Percentiles rank a stretch among this genome's conserved stretches.
Evolutionary conservation across 1,284 basidiomycete species (phyloP).

Genomic region (Marasmius tenuissimus): DNA sequence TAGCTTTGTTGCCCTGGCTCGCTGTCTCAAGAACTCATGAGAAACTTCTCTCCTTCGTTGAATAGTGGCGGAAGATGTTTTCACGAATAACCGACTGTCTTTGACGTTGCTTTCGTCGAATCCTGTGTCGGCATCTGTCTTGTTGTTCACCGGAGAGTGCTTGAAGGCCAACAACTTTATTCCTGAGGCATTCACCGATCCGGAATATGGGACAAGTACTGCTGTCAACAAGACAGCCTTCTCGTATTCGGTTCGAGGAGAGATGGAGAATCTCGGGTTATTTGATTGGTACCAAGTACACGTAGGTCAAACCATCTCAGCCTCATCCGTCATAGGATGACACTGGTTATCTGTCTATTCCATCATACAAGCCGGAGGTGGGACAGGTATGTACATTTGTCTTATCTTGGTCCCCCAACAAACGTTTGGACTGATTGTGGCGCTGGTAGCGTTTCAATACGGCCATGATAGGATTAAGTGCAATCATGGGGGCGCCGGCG

Average conservation of each 20-base stretch:
- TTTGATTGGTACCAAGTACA: conserved; percentile 8
- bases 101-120: conserved; percentile 9
- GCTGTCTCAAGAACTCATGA: not conserved
- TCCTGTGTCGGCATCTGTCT: not conserved
- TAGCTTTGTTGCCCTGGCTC: not conserved
- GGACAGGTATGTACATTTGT: not conserved
- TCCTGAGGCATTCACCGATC: conserved; percentile 3
- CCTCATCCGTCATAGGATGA: not conserved
- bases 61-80: conserved; percentile 7
- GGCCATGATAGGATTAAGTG: conserved; percentile 10
- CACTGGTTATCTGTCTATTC: not conserved
- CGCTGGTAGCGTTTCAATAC: conserved; percentile 4
- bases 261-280: not conserved
- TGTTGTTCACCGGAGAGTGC: conserved; percentile 4
- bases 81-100: conserved; percentile 13
- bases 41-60: not conserved
- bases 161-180: not conserved
- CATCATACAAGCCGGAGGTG: not conserved
- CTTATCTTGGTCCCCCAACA: not conserved
- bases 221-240: conserved; percentile 1
- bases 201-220: conserved; percentile 1
- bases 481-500: conserved; percentile 2
- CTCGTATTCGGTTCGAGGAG: conserved; percentile 2
- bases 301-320: not conserved
- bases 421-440: not conserved